Evolutionary conservation across 306 rosid species (phyloP).

Genomic region (Parietaria judaica): DNA sequence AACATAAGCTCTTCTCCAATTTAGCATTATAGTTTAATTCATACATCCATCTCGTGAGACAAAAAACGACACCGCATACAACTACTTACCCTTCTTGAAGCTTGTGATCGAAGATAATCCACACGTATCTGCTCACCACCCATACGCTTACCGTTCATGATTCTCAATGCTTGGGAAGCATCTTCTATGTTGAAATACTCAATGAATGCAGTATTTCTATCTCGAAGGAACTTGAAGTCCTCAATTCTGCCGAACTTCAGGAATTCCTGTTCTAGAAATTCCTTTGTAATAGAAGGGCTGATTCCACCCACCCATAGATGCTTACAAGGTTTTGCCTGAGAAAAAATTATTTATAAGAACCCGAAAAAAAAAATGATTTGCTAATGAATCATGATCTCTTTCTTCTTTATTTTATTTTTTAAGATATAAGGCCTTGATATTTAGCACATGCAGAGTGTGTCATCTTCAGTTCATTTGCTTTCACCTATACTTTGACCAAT

Average conservation of each 20-base stretch:
- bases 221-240: constrained; percentile 77
- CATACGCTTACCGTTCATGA: constrained; percentile 75
- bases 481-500: too few relatives aligned
- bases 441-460: too few relatives aligned
- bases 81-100: constrained; percentile 55
- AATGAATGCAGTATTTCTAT: constrained; percentile 81
- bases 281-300: constrained; percentile 70
- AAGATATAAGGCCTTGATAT: too few relatives aligned
- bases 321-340: constrained; percentile 82
- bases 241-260: constrained; percentile 74
- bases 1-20: constrained; percentile 19
- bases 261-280: constrained; percentile 75
- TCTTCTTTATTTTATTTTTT: too few relatives aligned
- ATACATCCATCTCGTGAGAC: too few relatives aligned
- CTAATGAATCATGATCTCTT: too few relatives aligned
- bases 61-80: neutral
- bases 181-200: constrained; percentile 77
- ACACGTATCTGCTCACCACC: constrained; percentile 94
- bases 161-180: constrained; percentile 82
- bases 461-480: too few relatives aligned
- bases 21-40: neutral
- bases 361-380: neutral
- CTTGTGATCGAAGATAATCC: constrained; percentile 78
- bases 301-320: constrained; percentile 97
- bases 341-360: constrained; percentile 19